Evolutionary conservation across 768 basidiomycete species (phyloP), one percentile per base, ranked within the genome.

Genomic region (Kwoniella bestiolae): DNA sequence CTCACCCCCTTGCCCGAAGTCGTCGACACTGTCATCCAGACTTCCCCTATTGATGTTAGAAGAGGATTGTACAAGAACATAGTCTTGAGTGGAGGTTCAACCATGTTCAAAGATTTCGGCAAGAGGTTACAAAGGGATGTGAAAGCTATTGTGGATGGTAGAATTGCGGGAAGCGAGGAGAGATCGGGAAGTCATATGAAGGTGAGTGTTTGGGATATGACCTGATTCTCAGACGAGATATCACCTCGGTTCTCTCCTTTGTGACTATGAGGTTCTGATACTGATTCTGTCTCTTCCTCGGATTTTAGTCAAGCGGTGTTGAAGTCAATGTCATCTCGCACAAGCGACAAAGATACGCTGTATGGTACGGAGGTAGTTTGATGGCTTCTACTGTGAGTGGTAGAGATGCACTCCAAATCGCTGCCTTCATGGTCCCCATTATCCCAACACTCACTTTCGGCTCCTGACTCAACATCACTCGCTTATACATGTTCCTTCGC

Each of bases 21-120:
- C 59, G 96, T 98, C 61, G 96, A 99, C 75, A 88, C 89, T 63
- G 94, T 96, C 59, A 97, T 99, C 68, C 92, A 94, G 81, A 86
- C 90, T 64, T 94, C 92, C 5, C 95, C 96, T 25, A 99, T 98
- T 65, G 95, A 99, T 79, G 94, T 96, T 53, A 88, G 96, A 71
- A 88, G 96, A 68, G 96, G 96, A 3, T 82, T 99, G 55, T 99
- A 99, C 85, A 95, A 94, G 92, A 99, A 98, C 82, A 98, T 98
- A 60, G 96, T 99, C 6, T 83, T 98, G 1, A 94, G 91, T 0
- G 96, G 96, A 62, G 96, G 96, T 23, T 95, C 93, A 9, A 98
- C 96, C 53, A 98, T 97, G 95, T 98, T 98, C 85, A 92, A 95
- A 73, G 90, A 97, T 84, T 98, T 99, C 77, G 93, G 92, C n/a